Percentiles rank a stretch among this genome's conserved stretches.
phyloP scores from a whole-genome alignment of 345 rosid species.

The Psidium guajava region DNA sequence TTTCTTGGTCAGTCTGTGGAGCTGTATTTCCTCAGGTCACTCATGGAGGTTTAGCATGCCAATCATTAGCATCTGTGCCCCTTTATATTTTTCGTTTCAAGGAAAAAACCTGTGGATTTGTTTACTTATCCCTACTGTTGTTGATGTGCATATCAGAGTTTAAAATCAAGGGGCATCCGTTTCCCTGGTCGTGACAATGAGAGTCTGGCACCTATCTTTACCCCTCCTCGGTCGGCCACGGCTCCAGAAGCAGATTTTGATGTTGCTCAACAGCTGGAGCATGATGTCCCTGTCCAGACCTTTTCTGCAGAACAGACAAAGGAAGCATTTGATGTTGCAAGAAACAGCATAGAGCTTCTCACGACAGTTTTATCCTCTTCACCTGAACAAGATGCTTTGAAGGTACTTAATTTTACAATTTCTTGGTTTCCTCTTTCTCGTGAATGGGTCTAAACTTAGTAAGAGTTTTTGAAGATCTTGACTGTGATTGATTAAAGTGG shows the following conservation, averaged over 20 bases:
- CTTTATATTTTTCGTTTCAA: not conserved
- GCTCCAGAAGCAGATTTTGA: constrained; percentile 41
- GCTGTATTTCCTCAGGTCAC: not conserved
- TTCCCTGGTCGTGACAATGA: constrained; percentile 96
- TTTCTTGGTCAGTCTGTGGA: not conserved
- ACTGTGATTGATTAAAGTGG: not conserved
- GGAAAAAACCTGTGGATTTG: not conserved
- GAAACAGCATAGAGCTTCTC: constrained; percentile 85
- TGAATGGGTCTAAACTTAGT: not conserved
- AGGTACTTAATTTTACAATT: constrained; percentile 28
- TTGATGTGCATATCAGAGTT: constrained; percentile 30
- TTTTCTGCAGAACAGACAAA: constrained; percentile 75
- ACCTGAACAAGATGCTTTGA: constrained; percentile 62
- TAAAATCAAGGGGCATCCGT: constrained; percentile 82
- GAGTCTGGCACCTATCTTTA: constrained; percentile 91
- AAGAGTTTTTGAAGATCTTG: not conserved
- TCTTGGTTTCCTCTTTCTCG: not conserved
- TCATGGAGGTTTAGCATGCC: not conserved
- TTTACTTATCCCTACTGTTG: constrained; percentile 3
- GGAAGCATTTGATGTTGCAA: constrained; percentile 90
- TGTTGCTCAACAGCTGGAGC: constrained; percentile 42
- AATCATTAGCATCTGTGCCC: not conserved
- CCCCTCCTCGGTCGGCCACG: constrained; percentile 72
- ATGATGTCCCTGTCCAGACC: constrained; percentile 42
- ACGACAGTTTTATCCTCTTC: constrained; percentile 70